A percentile compares a stretch with the other conserved stretches of the same genome.
Conservation (phyloP, 2,329 filamentous ascomycete species). For the Ophiocordyceps camponoti-saundersi region DNA sequence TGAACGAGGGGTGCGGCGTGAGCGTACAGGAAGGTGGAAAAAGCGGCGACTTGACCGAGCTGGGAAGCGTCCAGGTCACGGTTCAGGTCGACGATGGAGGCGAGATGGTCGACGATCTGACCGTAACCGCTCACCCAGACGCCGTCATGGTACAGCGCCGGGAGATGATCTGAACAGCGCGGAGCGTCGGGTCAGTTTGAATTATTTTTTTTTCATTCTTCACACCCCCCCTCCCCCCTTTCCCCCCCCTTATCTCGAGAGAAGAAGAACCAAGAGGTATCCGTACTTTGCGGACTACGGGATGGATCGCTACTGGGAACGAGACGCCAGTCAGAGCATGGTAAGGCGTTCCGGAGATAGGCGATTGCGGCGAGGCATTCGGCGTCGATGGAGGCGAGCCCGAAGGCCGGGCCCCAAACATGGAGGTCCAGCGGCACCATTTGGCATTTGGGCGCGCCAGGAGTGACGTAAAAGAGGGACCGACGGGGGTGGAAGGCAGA, state of each 20-base stretch:
- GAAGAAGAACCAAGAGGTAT: too few species aligned
- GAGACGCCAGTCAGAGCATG: conserved; percentile 46
- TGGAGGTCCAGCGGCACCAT: conserved; percentile 44
- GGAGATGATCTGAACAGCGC: conserved; percentile 30
- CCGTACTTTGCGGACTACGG: conserved; percentile 38
- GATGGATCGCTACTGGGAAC: conserved; percentile 58
- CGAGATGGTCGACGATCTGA: conserved; percentile 41
- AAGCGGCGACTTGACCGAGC: conserved; percentile 30
- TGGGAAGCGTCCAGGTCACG: conserved; percentile 19
- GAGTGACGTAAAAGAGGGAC: not conserved
- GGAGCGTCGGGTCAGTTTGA: conserved; percentile 1
- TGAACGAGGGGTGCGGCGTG: conserved; percentile 67
- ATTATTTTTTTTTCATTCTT: too few species aligned
- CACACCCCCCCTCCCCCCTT: too few species aligned
- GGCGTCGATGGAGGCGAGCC: conserved; percentile 75
- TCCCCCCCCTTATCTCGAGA: too few species aligned
- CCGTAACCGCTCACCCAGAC: conserved; percentile 43
- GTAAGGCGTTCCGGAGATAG: conserved; percentile 49
- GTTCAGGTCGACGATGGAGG: conserved; percentile 20
- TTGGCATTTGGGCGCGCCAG: conserved; percentile 3
- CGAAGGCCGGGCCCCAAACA: conserved; percentile 80
- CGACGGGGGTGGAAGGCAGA: too few species aligned
- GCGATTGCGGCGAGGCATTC: conserved; percentile 76
- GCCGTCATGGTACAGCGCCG: conserved; percentile 32
- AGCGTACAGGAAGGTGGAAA: conserved; percentile 54